Evolutionary conservation across 352 stramenopile species (phyloP), one percentile per base, ranked within the genome.

Genomic region (Pythium phragmitis): DNA sequence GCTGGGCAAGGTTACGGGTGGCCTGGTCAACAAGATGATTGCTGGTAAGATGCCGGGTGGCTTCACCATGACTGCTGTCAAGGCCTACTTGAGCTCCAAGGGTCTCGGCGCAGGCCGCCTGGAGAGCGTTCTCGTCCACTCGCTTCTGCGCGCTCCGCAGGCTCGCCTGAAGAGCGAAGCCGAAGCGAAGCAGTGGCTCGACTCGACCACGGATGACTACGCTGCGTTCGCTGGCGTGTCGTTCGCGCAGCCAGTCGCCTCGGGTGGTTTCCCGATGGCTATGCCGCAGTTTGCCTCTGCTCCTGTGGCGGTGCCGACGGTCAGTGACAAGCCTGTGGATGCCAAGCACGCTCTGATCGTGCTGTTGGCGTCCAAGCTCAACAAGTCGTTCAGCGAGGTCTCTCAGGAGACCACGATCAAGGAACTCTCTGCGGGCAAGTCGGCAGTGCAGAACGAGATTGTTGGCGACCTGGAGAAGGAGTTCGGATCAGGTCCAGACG

Each of bases 361-460:
- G 50, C 74, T 96, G 57, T 67, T 96, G 13, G 71, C 85, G 16
- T 70, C 72, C 21, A 96, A 96, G 72, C 79, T 94, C 48, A 74
- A 77, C 58, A 93, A 91, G 80, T 37, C 63, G 5, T 82, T 93
- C 46, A 75, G 59, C 21, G 82, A 96, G 47, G 69, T 96, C 37
- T 67, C 69, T 3, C 80, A 88, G 13, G 77, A 73, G 13, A 58
- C 73, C 17, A 92, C 77, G 9, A 89, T 96, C 63, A 92, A 96
- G 72, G 82, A 89, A 50, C 65, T 96, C 3, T 68, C 80, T 41
- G 85, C 80, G 16, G 88, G 87, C 42, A 95, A 95, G 69, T 94
- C 80, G 8, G 85, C 88, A 26, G 70, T 96, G n/a, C 87, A 96
- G 60, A 96, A 96, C 60, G 88, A 96, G 71, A 82, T 96, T 26